Percentiles rank a stretch among this genome's conserved stretches.
phyloP scores from a whole-genome alignment of 2,329 filamentous ascomycete species.

The Stromatinia cepivora region DNA sequence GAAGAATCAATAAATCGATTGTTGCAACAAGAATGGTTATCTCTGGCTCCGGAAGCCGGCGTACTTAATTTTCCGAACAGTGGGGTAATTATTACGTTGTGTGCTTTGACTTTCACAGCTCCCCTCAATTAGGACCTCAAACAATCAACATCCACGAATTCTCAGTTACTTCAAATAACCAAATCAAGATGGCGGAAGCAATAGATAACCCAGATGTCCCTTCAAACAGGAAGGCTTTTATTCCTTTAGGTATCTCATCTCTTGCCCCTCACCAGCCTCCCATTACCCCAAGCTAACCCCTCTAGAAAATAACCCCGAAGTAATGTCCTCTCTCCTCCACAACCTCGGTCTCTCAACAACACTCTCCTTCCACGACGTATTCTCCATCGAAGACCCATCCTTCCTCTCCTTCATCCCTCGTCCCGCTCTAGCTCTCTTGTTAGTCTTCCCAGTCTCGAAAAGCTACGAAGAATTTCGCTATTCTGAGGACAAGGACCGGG shows the following conservation, averaged over 20 bases:
- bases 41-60: not conserved
- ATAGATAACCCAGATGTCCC: slow-evolving; percentile 39
- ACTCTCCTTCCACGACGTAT: slow-evolving; percentile 88
- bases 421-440: slow-evolving; percentile 82
- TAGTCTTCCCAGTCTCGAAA: slow-evolving; percentile 85
- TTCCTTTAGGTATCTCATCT: slow-evolving; percentile 37
- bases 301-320: slow-evolving; percentile 77
- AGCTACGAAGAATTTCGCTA: slow-evolving; percentile 78
- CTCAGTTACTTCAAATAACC: not conserved
- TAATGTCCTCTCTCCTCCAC: slow-evolving; percentile 82
- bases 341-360: slow-evolving; percentile 76
- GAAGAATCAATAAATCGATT: not conserved
- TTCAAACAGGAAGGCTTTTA: slow-evolving; percentile 38
- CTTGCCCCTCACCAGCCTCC: no score
- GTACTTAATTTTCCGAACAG: not conserved
- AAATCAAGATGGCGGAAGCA: slow-evolving; percentile 20
- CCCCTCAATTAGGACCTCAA: not conserved
- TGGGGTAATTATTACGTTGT: slow-evolving; percentile 13
- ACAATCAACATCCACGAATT: not conserved
- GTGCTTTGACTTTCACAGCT: not conserved
- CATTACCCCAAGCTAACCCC: slow-evolving; percentile 16
- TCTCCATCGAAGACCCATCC: slow-evolving; percentile 82
- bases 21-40: not conserved
- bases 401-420: slow-evolving; percentile 87
- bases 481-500: slow-evolving; percentile 66